phyloP scores from a whole-genome alignment of 371 early-diverging fungal species.

The Mucor sp. region DNA sequence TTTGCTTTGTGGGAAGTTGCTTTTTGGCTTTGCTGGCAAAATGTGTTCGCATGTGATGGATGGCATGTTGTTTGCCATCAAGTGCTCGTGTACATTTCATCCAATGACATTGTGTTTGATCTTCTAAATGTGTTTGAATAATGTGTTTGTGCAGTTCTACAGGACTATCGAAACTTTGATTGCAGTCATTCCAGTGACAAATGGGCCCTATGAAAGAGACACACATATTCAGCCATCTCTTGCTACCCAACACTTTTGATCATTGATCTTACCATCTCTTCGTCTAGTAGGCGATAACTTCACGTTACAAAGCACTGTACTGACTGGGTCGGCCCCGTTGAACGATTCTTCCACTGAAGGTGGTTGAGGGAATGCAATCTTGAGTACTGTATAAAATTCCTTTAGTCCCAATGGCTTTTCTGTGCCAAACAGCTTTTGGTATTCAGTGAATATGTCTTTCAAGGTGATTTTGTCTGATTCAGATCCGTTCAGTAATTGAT shows the following conservation, averaged over 20 bases:
- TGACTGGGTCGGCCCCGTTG: constrained; percentile 18
- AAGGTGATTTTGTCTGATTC: constrained; percentile 35
- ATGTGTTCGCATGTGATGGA: constrained; percentile 56
- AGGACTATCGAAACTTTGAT: constrained; percentile 33
- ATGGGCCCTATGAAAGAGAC: constrained; percentile 15
- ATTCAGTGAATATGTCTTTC: constrained; percentile 38
- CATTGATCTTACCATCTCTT: constrained; percentile 28
- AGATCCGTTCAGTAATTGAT: constrained; percentile 31
- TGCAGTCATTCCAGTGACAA: constrained; percentile 55
- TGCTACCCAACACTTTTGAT: too few species aligned
- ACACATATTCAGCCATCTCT: neutral
- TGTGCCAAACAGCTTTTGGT: constrained; percentile 39
- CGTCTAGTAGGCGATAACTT: constrained; percentile 32
- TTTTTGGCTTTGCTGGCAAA: constrained; percentile 40
- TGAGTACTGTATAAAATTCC: constrained; percentile 49
- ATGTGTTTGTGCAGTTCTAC: constrained; percentile 50
- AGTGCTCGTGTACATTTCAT: constrained; percentile 48
- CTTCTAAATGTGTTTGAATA: constrained; percentile 42
- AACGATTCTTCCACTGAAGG: constrained; percentile 25
- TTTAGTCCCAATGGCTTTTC: constrained; percentile 47
- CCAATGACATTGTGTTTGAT: constrained; percentile 42
- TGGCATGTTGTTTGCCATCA: constrained; percentile 23
- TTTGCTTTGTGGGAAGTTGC: constrained; percentile 15
- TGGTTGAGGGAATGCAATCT: constrained; percentile 56
- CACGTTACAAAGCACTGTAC: constrained; percentile 29